phyloP scores from a whole-genome alignment of 768 basidiomycete species.

The Dacryopinax primogenitus region DNA sequence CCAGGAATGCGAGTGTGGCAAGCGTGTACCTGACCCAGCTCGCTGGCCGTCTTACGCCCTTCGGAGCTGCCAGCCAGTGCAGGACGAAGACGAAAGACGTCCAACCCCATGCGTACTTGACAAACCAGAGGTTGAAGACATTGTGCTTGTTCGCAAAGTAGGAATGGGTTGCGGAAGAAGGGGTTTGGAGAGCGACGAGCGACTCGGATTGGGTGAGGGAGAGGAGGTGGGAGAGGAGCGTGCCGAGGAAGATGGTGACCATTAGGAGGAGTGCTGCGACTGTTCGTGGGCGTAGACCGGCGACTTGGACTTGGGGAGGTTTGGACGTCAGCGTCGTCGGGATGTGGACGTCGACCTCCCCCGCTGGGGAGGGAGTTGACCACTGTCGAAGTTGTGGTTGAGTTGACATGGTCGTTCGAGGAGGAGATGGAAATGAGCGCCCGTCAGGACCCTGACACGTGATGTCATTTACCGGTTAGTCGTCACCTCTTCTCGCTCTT shows the following conservation, averaged over 20 bases:
- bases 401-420: conserved; percentile 17
- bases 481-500: too few relatives aligned
- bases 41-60: conserved; percentile 8
- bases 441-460: too few relatives aligned
- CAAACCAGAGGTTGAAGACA: conserved; percentile 68
- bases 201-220: conserved; percentile 73
- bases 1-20: conserved; percentile 55
- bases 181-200: conserved; percentile 51
- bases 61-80: conserved; percentile 46
- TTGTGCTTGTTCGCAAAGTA: conserved; percentile 77
- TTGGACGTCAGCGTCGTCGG: background rate
- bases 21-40: background rate
- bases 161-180: conserved; percentile 47
- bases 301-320: background rate
- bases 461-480: too few relatives aligned
- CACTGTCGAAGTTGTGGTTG: conserved; percentile 8
- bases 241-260: conserved; percentile 44
- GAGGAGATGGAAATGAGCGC: conserved; percentile 19
- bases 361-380: background rate
- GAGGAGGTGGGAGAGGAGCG: conserved; percentile 48
- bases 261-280: conserved; percentile 10
- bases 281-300: background rate
- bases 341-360: background rate
- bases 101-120: conserved; percentile 89
- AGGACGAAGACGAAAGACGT: conserved; percentile 55